Conservation (phyloP, 768 basidiomycete genomes). For the Lactarius trivialis region DNA sequence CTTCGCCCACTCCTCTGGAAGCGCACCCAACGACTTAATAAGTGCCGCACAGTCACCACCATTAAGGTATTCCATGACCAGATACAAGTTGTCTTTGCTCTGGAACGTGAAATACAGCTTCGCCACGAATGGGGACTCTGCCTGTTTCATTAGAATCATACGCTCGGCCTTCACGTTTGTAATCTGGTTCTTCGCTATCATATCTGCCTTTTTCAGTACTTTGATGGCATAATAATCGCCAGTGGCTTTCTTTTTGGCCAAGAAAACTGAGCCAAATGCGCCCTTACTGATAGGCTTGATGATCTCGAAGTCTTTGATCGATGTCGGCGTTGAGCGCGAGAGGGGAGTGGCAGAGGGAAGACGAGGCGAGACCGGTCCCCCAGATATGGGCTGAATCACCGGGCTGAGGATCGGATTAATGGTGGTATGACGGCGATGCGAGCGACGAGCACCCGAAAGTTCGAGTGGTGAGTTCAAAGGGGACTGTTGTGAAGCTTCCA, state of each 20-base stretch:
- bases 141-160: constrained; percentile 99
- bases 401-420: constrained; percentile 45
- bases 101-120: constrained; percentile 99
- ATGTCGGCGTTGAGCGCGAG: constrained; percentile 75
- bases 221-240: constrained; percentile 99
- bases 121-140: constrained; percentile 95
- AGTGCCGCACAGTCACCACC: constrained; percentile 97
- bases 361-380: constrained; percentile 74
- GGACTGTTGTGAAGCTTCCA: constrained; percentile 62
- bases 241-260: constrained; percentile 96
- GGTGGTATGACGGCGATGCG: constrained; percentile 62
- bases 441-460: constrained; percentile 41
- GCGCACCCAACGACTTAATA: constrained; percentile 88
- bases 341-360: constrained; percentile 72
- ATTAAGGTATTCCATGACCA: constrained; percentile 99
- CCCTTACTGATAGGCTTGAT: constrained; percentile 99
- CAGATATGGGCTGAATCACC: constrained; percentile 48
- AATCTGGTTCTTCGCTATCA: constrained; percentile 99
- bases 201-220: constrained; percentile 99
- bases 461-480: constrained; percentile 60
- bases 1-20: constrained; percentile 96
- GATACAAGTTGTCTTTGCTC: constrained; percentile 96
- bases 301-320: constrained; percentile 98
- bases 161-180: constrained; percentile 99
- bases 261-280: constrained; percentile 96